Percentiles rank a stretch among this genome's conserved stretches.
These are phyloP conservation scores for Pseudogymnoascus sp. DNA, from an alignment of 2,329 filamentous ascomycete genomes.

Conservation along the genomic window DNA sequence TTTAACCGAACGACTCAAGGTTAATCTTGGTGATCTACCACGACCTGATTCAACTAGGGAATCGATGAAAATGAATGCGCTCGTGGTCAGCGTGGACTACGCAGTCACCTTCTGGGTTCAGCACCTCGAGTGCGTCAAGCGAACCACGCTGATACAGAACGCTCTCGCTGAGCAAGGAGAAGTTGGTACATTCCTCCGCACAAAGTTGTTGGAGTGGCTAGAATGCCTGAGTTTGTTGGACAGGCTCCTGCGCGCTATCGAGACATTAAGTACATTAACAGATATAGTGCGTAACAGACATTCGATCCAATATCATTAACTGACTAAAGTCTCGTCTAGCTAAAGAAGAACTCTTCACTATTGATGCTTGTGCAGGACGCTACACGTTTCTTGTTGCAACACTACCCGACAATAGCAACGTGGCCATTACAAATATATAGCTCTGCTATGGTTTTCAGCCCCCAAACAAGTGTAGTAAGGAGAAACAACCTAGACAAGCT, in stretches of 20 bases:
- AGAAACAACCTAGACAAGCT: constrained; percentile 16
- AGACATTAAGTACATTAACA: constrained; percentile 16
- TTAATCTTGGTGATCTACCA: constrained; percentile 22
- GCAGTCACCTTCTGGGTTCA: constrained; percentile 24
- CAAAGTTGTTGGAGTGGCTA: constrained; percentile 25
- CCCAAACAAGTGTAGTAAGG: constrained; percentile 15
- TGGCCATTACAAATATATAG: constrained; percentile 20
- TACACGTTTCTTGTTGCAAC: constrained; percentile 18
- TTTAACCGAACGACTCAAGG: constrained; percentile 21
- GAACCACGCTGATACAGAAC: constrained; percentile 12
- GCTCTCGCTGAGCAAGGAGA: constrained; percentile 10
- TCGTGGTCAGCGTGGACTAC: constrained; percentile 20
- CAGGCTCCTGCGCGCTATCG: constrained; percentile 17
- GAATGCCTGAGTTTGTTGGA: constrained; percentile 25
- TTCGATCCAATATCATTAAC: background rate
- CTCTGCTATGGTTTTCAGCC: constrained; percentile 18
- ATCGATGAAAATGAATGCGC: constrained; percentile 14
- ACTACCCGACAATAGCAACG: constrained; percentile 17
- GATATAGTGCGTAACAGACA: constrained; percentile 15
- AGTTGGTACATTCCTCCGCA: constrained; percentile 20
- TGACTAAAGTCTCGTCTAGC: constrained; percentile 14
- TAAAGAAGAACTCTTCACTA: constrained; percentile 13
- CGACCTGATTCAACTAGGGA: constrained; percentile 20
- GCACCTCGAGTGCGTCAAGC: constrained; percentile 18
- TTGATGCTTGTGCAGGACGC: constrained; percentile 16